A percentile compares a stretch with the other conserved stretches of the same genome.
phyloP scores from a whole-genome alignment of 2,329 filamentous ascomycete genomes.

The Nannizziopsis arthrosporioides region DNA sequence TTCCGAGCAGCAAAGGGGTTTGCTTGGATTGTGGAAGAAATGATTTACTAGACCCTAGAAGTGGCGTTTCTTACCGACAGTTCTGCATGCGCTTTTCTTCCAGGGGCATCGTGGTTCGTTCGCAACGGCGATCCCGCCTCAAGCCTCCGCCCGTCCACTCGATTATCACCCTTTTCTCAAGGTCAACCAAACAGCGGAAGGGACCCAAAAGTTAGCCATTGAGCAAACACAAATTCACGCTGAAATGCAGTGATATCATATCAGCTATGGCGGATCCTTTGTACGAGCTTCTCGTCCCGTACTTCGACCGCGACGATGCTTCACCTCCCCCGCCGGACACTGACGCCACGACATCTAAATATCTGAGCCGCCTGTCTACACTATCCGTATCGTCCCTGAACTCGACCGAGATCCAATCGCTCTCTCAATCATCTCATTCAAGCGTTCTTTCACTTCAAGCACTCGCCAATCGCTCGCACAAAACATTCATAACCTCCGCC shows the following conservation, averaged over 20 bases:
- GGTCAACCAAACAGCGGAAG: no score
- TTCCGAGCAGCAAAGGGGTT: no score
- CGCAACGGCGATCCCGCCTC: no score
- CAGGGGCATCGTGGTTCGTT: no score
- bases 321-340: constrained; percentile 27
- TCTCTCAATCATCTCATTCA: constrained; percentile 72
- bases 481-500: constrained; percentile 68
- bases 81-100: no score
- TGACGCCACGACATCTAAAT: constrained; percentile 46
- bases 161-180: no score
- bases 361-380: constrained; percentile 66
- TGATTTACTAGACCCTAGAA: no score
- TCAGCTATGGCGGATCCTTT: constrained; percentile 56
- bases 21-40: no score
- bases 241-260: constrained; percentile 1
- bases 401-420: constrained; percentile 61
- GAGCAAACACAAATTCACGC: background rate
- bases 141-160: no score
- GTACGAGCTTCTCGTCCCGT: constrained; percentile 58
- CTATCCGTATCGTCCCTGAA: constrained; percentile 63
- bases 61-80: no score
- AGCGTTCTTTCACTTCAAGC: constrained; percentile 72
- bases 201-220: no score
- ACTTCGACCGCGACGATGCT: constrained; percentile 39
- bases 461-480: constrained; percentile 81